Base-by-base conservation (phyloP, 2,329 filamentous ascomycete species). In the Juglanconis sp. region DNA sequence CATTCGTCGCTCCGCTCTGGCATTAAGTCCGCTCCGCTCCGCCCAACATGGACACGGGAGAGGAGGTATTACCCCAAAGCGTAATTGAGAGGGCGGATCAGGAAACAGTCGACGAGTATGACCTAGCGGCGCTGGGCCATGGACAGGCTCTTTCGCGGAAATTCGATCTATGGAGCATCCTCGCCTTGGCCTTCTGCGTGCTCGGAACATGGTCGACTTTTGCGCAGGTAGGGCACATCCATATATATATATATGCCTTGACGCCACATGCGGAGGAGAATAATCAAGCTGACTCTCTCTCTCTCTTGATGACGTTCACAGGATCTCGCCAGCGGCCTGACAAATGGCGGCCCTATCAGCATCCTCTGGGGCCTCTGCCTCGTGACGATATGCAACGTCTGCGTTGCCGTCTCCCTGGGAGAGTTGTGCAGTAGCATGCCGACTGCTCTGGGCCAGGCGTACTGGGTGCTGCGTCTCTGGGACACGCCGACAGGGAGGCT, bases 361-460 rank as follows among this genome's bases (percentile, higher is more conserved):
- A 82, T 85, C 40, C 76, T 85, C 58, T 85, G 82, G 82, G 81
- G 82, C 1, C 71, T 85, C 5, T 70, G 75, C 4, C 74, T 84
- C n/a, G 81, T 84, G 60, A 79, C 79, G 5, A 63, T 71, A 36
- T 84, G 81, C 66, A 83, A 82, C 59, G 54, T 82, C 1, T 83
- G 80, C 60, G 80, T 85, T 46, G 82, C 81, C 11, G n/a, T 61
- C 13, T 84, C 81, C 3, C 72, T 85, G 46, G 83, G 81, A 51
- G 83, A 86, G 69, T 73, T 85, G 49, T 79, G 77, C 66, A 84
- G 81, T 63, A 79, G 77, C 63, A 85, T 86, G 82, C 84, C 84
- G 4, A 86, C 83, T 0, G 83, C 83, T 0, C 72, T 86, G 2
- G 84, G 84, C 0, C 84, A 87, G 70, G 83, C 82, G 0, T 85